These are phyloP conservation scores for Halenospora varia DNA, from an alignment of 495 filamentous ascomycete genomes.

Conservation along the genomic window DNA sequence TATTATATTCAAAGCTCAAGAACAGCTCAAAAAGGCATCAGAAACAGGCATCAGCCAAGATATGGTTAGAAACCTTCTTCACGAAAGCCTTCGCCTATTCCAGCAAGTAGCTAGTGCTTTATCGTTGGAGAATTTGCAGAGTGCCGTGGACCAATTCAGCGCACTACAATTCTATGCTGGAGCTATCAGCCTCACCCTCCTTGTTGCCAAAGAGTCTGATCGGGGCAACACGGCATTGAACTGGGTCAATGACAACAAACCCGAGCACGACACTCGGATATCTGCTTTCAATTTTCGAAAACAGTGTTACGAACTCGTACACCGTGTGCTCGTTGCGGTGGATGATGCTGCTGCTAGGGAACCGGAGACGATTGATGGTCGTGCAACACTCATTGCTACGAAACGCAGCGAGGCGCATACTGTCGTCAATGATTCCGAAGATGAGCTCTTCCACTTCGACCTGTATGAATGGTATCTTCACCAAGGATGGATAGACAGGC, in stretches of 20 bases:
- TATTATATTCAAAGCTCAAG: constrained; percentile 96
- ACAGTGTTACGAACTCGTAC: constrained; percentile 78
- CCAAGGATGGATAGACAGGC: constrained; percentile 74
- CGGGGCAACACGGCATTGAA: constrained; percentile 74
- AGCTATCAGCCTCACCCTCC: constrained; percentile 83
- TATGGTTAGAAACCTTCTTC: constrained; percentile 72
- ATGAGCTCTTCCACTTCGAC: constrained; percentile 90
- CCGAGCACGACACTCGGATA: constrained; percentile 59
- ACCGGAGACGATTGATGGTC: constrained; percentile 72
- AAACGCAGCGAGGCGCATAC: constrained; percentile 82
- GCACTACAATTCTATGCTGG: constrained; percentile 85
- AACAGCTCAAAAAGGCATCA: constrained; percentile 80
- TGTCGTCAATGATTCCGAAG: constrained; percentile 76
- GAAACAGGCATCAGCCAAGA: constrained; percentile 74
- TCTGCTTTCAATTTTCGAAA: constrained; percentile 65
- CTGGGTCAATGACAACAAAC: constrained; percentile 58
- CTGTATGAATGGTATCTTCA: constrained; percentile 95
- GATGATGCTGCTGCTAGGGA: constrained; percentile 62
- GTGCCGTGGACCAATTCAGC: constrained; percentile 74
- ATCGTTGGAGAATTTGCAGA: constrained; percentile 72
- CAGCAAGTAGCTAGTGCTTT: constrained; percentile 79
- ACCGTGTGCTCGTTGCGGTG: constrained; percentile 68
- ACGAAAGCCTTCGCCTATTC: constrained; percentile 85
- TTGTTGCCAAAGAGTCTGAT: constrained; percentile 76
- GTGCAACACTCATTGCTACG: constrained; percentile 65